Conservation (phyloP, 352 stramenopile species). For the Globisporangium solare region DNA sequence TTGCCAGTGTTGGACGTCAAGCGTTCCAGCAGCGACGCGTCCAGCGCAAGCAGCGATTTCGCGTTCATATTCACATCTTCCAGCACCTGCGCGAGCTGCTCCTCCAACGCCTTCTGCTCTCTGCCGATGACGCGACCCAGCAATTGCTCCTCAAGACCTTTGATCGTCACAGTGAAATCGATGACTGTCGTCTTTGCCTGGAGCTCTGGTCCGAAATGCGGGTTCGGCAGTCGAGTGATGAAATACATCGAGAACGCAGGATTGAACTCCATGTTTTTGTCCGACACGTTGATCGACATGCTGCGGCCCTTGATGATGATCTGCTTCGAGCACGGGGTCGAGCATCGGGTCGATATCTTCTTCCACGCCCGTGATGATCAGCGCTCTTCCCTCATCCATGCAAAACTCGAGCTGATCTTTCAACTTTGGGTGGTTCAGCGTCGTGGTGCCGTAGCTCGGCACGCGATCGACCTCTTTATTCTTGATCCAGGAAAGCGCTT, state of each 20-base stretch:
- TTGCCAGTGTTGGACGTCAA: slow-evolving; percentile 97
- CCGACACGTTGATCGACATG: slow-evolving; percentile 97
- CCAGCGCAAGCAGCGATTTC: slow-evolving; percentile 94
- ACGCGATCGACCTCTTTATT: slow-evolving; percentile 93
- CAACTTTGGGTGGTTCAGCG: slow-evolving; percentile 95
- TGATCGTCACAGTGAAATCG: slow-evolving; percentile 98
- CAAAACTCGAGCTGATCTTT: slow-evolving; percentile 98
- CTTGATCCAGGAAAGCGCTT: slow-evolving; percentile 97
- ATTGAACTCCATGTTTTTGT: slow-evolving; percentile 99
- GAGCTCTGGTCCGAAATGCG: slow-evolving; percentile 96
- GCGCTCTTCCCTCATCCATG: slow-evolving; percentile 94
- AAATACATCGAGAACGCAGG: slow-evolving; percentile 98
- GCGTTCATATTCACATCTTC: slow-evolving; percentile 98
- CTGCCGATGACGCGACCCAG: slow-evolving; percentile 97
- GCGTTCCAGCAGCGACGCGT: slow-evolving; percentile 94
- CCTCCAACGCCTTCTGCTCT: slow-evolving; percentile 97
- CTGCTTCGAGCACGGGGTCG: slow-evolving; percentile 96
- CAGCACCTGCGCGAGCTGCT: slow-evolving; percentile 97
- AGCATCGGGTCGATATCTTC: slow-evolving; percentile 99
- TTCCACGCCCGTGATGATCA: slow-evolving; percentile 95
- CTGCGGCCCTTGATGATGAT: slow-evolving; percentile 95
- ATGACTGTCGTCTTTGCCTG: slow-evolving; percentile 99
- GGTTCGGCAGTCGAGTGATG: slow-evolving; percentile 97
- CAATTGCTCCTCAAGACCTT: slow-evolving; percentile 96
- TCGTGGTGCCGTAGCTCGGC: slow-evolving; percentile 93